phyloP scores from a whole-genome alignment of 2,329 filamentous ascomycete genomes.

The Coccinonectria pachysandricola region DNA sequence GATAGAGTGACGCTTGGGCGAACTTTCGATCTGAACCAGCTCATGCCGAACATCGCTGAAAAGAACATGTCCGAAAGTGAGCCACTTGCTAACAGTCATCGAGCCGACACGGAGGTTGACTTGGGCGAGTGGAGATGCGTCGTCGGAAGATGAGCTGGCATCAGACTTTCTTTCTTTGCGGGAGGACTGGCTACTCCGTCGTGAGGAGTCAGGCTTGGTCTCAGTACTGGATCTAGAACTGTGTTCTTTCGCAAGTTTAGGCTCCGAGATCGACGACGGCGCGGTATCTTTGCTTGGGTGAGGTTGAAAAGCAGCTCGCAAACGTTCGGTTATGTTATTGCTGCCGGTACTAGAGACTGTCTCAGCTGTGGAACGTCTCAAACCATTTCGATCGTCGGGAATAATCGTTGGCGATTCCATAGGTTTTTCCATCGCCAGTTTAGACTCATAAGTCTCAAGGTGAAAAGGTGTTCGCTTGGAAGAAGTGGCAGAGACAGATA shows the following conservation, averaged over 20 bases:
- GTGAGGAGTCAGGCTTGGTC: slow-evolving; percentile 15
- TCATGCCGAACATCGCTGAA: slow-evolving; percentile 73
- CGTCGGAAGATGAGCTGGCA: slow-evolving; percentile 39
- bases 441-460: slow-evolving; percentile 38
- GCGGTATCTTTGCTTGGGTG: too few species aligned
- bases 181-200: slow-evolving; percentile 22
- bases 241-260: slow-evolving; percentile 30
- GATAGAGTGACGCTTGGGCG: slow-evolving; percentile 46
- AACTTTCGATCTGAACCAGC: slow-evolving; percentile 35
- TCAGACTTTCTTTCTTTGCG: slow-evolving; percentile 30
- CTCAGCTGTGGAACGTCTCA: slow-evolving; percentile 23
- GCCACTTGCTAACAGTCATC: slow-evolving; percentile 80
- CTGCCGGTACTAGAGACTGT: slow-evolving; percentile 42
- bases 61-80: slow-evolving; percentile 73
- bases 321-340: slow-evolving; percentile 42
- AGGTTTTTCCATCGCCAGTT: slow-evolving; percentile 24
- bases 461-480: slow-evolving; percentile 48
- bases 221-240: slow-evolving; percentile 15
- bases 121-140: slow-evolving; percentile 54
- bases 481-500: slow-evolving; percentile 42
- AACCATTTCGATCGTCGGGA: slow-evolving; percentile 22
- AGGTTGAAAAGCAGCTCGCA: slow-evolving; percentile 37
- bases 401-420: slow-evolving; percentile 40
- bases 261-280: slow-evolving; percentile 35
- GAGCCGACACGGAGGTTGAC: slow-evolving; percentile 71